Evolutionary conservation across 2,329 filamentous ascomycete species (phyloP).

Genomic region (Xylaria digitata): DNA sequence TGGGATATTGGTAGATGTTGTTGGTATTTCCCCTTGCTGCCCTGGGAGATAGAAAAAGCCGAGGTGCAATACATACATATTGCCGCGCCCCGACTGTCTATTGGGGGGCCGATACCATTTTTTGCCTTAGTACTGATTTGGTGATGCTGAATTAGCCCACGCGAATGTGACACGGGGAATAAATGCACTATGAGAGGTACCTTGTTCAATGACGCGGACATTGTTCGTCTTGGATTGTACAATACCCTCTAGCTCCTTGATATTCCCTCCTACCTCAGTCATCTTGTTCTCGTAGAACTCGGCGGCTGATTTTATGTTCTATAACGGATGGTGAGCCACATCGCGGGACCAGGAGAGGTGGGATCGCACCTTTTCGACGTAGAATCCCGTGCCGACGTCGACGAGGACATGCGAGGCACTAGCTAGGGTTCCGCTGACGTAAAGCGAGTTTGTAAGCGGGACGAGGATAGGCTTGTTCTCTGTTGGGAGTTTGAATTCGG

Average conservation of each 20-base stretch:
- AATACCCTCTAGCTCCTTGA: constrained; percentile 68
- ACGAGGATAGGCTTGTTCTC: constrained; percentile 76
- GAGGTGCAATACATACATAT: constrained; percentile 4
- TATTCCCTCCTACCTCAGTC: constrained; percentile 62
- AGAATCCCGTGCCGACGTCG: constrained; percentile 49
- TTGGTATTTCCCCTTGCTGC: neutral
- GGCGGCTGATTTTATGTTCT: constrained; percentile 65
- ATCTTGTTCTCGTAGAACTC: constrained; percentile 69
- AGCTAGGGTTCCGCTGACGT: constrained; percentile 85
- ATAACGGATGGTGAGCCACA: constrained; percentile 31
- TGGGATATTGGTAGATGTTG: constrained; percentile 1
- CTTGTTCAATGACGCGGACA: constrained; percentile 88
- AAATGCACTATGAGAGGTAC: constrained; percentile 54
- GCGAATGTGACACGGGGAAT: constrained; percentile 41
- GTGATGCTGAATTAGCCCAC: constrained; percentile 15
- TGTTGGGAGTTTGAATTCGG: constrained; percentile 29
- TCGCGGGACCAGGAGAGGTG: neutral
- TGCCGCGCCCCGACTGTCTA: constrained; percentile 19
- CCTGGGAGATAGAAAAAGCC: constrained; percentile 10
- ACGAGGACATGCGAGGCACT: constrained; percentile 75
- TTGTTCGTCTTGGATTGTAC: constrained; percentile 82
- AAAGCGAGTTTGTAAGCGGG: constrained; percentile 93
- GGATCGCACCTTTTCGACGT: constrained; percentile 79
- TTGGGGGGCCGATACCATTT: constrained; percentile 52
- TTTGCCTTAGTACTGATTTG: constrained; percentile 56